phyloP scores from a whole-genome alignment of 116 monocot species.

The Papilionanthe hybrid region DNA sequence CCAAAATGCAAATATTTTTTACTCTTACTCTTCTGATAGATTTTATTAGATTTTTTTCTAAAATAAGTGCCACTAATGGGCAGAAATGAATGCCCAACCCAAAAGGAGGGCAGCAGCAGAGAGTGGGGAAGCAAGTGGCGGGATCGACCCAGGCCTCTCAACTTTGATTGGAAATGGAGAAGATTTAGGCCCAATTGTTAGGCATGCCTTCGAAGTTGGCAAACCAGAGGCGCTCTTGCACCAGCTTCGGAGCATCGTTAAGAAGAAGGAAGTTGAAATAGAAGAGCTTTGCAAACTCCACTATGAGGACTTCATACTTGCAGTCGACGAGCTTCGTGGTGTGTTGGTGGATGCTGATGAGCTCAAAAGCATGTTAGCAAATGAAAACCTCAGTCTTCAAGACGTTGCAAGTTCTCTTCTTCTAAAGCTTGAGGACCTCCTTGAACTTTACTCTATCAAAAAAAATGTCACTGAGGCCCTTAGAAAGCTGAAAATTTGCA shows the following conservation, averaged over 20 bases:
- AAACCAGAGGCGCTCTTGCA: slow-evolving; percentile 78
- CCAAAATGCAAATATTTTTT: neutral
- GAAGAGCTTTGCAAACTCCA: slow-evolving; percentile 94
- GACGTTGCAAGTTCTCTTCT: slow-evolving; percentile 50
- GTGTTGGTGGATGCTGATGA: slow-evolving; percentile 85
- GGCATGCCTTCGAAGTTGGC: slow-evolving; percentile 70
- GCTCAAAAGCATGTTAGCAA: slow-evolving; percentile 52
- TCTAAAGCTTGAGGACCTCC: slow-evolving; percentile 64
- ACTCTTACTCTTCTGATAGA: neutral
- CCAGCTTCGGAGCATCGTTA: slow-evolving; percentile 59
- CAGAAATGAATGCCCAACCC: slow-evolving; percentile 21
- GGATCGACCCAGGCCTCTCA: slow-evolving; percentile 39
- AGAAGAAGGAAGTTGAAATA: slow-evolving; percentile 86
- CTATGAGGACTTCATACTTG: slow-evolving; percentile 84
- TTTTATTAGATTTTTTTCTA: neutral
- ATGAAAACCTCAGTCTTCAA: slow-evolving; percentile 72
- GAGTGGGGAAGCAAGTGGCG: slow-evolving; percentile 18
- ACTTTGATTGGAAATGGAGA: slow-evolving; percentile 69
- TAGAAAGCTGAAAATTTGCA: slow-evolving; percentile 43
- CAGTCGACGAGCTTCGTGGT: slow-evolving; percentile 88
- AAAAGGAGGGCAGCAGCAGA: slow-evolving; percentile 43
- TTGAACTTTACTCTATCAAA: slow-evolving; percentile 61
- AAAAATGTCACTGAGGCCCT: slow-evolving; percentile 61
- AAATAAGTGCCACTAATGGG: neutral
- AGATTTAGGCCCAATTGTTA: slow-evolving; percentile 60